phyloP scores from a whole-genome alignment of 257 asterid genomes.

The Solanum pennellii region DNA sequence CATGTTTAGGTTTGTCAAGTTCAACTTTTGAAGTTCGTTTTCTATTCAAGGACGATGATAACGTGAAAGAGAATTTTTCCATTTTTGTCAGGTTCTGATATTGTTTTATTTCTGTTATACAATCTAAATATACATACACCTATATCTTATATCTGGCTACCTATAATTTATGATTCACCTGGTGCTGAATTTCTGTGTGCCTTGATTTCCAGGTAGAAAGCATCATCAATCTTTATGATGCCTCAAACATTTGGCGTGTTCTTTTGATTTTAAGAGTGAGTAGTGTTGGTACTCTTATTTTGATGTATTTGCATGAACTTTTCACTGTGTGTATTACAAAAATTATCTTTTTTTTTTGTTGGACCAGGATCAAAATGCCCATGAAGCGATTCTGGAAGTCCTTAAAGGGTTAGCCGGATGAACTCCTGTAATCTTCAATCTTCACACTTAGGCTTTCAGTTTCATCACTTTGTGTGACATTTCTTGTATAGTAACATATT shows the following conservation, averaged over 20 bases:
- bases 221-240: slow-evolving; percentile 53
- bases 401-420: no score
- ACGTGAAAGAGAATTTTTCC: slow-evolving; percentile 21
- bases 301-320: background rate
- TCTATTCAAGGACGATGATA: slow-evolving; percentile 16
- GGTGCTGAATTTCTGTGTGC: background rate
- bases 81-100: slow-evolving; percentile 47
- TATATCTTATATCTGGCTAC: background rate
- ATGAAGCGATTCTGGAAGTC: no score
- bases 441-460: no score
- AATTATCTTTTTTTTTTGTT: background rate
- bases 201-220: slow-evolving; percentile 27
- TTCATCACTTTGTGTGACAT: no score
- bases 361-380: slow-evolving; percentile 17
- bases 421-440: no score
- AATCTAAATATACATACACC: background rate
- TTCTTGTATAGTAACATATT: no score
- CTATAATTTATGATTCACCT: background rate
- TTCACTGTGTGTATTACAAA: background rate
- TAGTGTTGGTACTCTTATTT: background rate
- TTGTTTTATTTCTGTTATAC: background rate
- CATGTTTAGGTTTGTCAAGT: background rate
- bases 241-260: slow-evolving; percentile 59
- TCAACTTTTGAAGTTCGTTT: background rate
- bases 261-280: slow-evolving; percentile 59